Conservation (phyloP, 1,284 basidiomycete genomes). For the Cutaneotrichosporon sp. region DNA sequence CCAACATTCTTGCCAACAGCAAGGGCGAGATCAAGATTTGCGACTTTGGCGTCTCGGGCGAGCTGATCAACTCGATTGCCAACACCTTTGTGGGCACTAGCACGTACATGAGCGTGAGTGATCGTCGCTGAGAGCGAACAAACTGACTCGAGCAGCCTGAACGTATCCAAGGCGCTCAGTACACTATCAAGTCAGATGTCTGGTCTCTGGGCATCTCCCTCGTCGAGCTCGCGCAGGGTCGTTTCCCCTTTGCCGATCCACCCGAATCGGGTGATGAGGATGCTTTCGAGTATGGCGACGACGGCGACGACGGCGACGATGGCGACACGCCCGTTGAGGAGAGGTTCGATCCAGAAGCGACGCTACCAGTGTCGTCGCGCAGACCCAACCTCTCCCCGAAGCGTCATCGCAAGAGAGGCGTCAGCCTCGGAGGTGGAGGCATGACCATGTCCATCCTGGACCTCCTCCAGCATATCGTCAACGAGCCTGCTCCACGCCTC, state of each 20-base stretch:
- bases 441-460: constrained; percentile 97
- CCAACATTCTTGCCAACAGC: constrained; percentile 93
- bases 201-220: constrained; percentile 95
- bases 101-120: constrained; percentile 95
- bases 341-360: constrained; percentile 42
- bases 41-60: constrained; percentile 97
- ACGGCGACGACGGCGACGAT: no score
- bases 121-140: background rate
- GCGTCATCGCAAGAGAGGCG: constrained; percentile 67
- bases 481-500: constrained; percentile 83
- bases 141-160: constrained; percentile 64
- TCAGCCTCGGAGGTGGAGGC: constrained; percentile 73
- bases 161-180: constrained; percentile 95
- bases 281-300: constrained; percentile 54
- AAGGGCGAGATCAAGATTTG: constrained; percentile 95
- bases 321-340: constrained; percentile 53
- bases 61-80: constrained; percentile 97
- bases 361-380: constrained; percentile 33
- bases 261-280: constrained; percentile 63
- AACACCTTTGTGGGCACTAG: constrained; percentile 98
- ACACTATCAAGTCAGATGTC: constrained; percentile 95
- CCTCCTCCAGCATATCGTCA: constrained; percentile 93
- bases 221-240: constrained; percentile 88
- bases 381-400: constrained; percentile 27
- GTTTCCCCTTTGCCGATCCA: constrained; percentile 81